Evolutionary conservation across 2,329 filamentous ascomycete species (phyloP).

Genomic region (Claviceps monticola): DNA sequence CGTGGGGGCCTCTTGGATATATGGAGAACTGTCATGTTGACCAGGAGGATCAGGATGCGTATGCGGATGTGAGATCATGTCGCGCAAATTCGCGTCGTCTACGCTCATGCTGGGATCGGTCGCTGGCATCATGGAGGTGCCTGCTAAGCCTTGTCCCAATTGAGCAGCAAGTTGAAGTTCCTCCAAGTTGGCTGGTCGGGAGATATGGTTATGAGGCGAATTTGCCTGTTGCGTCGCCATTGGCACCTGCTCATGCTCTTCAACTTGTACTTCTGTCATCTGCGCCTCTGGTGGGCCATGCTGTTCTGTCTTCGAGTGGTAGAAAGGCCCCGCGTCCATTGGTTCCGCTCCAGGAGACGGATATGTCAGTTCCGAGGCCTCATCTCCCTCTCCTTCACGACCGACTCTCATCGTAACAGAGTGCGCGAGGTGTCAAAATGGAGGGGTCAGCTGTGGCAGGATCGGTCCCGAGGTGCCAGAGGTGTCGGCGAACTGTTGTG

Average conservation of each 20-base stretch:
- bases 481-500: neutral
- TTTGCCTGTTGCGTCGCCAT: constrained; percentile 20
- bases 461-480: neutral
- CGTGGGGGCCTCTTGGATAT: constrained; percentile 23
- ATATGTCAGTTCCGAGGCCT: constrained; percentile 27
- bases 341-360: constrained; percentile 31
- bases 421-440: neutral
- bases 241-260: constrained; percentile 19
- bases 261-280: constrained; percentile 14
- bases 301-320: constrained; percentile 23
- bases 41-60: constrained; percentile 24
- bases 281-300: constrained; percentile 16
- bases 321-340: constrained; percentile 30
- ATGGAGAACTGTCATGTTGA: constrained; percentile 21
- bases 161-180: constrained; percentile 46
- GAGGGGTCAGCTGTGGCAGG: neutral
- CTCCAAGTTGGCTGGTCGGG: constrained; percentile 33
- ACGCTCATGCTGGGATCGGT: constrained; percentile 30
- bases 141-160: constrained; percentile 38
- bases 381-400: constrained; percentile 22
- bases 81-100: constrained; percentile 29
- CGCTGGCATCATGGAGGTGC: constrained; percentile 32
- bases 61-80: constrained; percentile 30
- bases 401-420: constrained; percentile 17
- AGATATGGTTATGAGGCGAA: constrained; percentile 26